Evolutionary conservation across 176 grass and related monocot species (phyloP).

Genomic region (Oryza coarctata): DNA sequence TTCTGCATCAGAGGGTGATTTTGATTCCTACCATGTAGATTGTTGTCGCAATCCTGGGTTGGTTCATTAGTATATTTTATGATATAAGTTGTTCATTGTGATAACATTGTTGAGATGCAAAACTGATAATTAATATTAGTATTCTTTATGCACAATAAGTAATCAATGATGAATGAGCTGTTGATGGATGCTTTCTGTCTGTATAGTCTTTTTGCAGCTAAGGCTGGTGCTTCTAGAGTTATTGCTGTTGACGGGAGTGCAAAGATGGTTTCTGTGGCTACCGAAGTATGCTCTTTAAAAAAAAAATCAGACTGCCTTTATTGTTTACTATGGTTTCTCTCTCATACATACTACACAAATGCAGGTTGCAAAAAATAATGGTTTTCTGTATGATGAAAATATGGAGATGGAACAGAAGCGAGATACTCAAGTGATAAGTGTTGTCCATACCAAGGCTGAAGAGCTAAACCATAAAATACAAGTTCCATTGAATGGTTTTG

Average conservation of each 20-base stretch:
- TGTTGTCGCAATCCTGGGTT: not conserved
- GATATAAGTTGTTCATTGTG: not conserved
- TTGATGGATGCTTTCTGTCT: constrained; percentile 37
- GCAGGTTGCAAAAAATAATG: constrained; percentile 87
- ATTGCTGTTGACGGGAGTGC: constrained; percentile 90
- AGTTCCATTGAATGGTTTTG: constrained; percentile 58
- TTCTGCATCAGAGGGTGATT: not conserved
- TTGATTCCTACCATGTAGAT: not conserved
- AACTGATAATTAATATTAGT: not conserved
- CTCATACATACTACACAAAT: constrained; percentile 24
- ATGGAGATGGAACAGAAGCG: constrained; percentile 12
- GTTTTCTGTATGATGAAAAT: constrained; percentile 43
- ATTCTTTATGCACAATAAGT: not conserved
- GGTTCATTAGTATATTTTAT: not conserved
- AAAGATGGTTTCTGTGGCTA: constrained; percentile 85
- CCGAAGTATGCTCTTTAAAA: constrained; percentile 45
- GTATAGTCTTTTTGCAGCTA: constrained; percentile 90
- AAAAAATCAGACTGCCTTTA: not conserved
- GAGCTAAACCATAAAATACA: constrained; percentile 66
- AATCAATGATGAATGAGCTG: not conserved
- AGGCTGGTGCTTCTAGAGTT: constrained; percentile 83
- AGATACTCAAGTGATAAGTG: constrained; percentile 47
- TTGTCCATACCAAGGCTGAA: constrained; percentile 85
- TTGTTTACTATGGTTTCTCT: constrained; percentile 6
- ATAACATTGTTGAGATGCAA: constrained; percentile 21